Conservation (phyloP, 2,329 filamentous ascomycete genomes). For the Tolypocladium guangdongense region DNA sequence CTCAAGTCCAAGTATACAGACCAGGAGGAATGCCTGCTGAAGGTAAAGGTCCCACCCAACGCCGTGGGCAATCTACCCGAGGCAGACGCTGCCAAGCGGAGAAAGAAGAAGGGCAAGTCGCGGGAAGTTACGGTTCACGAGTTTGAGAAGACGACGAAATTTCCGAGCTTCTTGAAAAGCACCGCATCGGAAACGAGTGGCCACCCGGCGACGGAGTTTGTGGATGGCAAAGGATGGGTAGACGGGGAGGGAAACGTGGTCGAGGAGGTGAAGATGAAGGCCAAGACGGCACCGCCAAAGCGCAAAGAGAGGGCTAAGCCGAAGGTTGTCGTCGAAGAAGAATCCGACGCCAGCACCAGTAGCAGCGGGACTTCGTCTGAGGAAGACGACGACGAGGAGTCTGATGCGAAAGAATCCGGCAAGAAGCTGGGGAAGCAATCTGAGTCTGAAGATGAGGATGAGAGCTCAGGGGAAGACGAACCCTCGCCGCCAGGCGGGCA, state of each 20-base stretch:
- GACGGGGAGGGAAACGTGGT: constrained; percentile 68
- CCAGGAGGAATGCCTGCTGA: constrained; percentile 73
- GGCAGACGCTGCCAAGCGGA: constrained; percentile 39
- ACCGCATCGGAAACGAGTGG: constrained; percentile 16
- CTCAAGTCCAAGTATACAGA: constrained; percentile 72
- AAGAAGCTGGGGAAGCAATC: constrained; percentile 5
- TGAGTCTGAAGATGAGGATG: constrained; percentile 10
- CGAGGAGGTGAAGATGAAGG: constrained; percentile 40
- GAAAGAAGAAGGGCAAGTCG: constrained; percentile 40
- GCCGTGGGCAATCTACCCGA: constrained; percentile 30
- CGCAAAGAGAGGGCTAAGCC: constrained; percentile 11
- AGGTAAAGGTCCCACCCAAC: constrained; percentile 55
- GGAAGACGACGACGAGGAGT: constrained; percentile 18
- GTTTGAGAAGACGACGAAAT: constrained; percentile 74
- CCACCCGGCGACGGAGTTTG: constrained; percentile 45
- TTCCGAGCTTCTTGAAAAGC: constrained; percentile 69
- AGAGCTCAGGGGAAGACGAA: constrained; percentile 7
- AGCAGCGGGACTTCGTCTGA: constrained; percentile 27
- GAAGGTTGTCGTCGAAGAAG: constrained; percentile 11
- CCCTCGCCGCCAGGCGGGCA: constrained; percentile 6
- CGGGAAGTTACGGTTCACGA: constrained; percentile 69
- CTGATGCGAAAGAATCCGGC: constrained; percentile 10
- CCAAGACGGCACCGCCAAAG: constrained; percentile 8
- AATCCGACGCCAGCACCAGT: constrained; percentile 25
- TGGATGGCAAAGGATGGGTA: constrained; percentile 83